Percentiles rank a stretch among this genome's conserved stretches.
phyloP scores from a whole-genome alignment of 2,329 filamentous ascomycete species.

The Penicillium sp. region DNA sequence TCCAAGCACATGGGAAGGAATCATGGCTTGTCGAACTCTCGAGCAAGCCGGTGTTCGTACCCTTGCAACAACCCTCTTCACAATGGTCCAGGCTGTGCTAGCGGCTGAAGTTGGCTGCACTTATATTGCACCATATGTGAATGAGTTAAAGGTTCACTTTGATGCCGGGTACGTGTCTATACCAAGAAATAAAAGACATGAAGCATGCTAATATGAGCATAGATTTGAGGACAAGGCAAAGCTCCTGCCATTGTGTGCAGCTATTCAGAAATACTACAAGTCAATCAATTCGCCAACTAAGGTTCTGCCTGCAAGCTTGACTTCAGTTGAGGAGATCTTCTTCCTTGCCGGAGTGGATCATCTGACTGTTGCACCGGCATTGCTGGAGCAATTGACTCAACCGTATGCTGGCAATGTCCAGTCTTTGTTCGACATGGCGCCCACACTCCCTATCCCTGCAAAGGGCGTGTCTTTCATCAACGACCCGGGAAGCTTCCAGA shows the following conservation, averaged over 20 bases:
- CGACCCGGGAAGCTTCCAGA: slow-evolving; percentile 52
- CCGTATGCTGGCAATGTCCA: slow-evolving; percentile 37
- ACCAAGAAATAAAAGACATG: neutral
- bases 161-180: slow-evolving; percentile 37
- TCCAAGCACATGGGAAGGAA: slow-evolving; percentile 63
- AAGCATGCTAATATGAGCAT: neutral
- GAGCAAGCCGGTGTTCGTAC: slow-evolving; percentile 58
- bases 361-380: slow-evolving; percentile 59
- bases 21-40: slow-evolving; percentile 59
- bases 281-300: slow-evolving; percentile 42
- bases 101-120: slow-evolving; percentile 60
- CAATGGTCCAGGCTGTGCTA: slow-evolving; percentile 60
- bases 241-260: slow-evolving; percentile 51
- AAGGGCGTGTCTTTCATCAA: slow-evolving; percentile 31
- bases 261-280: slow-evolving; percentile 57
- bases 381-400: slow-evolving; percentile 52
- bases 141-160: slow-evolving; percentile 65
- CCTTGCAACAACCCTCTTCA: slow-evolving; percentile 64
- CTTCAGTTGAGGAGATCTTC: slow-evolving; percentile 60
- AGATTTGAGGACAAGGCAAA: slow-evolving; percentile 32
- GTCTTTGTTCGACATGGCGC: slow-evolving; percentile 30
- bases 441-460: slow-evolving; percentile 10
- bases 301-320: slow-evolving; percentile 60
- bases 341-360: slow-evolving; percentile 59
- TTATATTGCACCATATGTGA: slow-evolving; percentile 66